Conservation (phyloP, 1,284 basidiomycete genomes). For the Ceratobasidium sp. region DNA sequence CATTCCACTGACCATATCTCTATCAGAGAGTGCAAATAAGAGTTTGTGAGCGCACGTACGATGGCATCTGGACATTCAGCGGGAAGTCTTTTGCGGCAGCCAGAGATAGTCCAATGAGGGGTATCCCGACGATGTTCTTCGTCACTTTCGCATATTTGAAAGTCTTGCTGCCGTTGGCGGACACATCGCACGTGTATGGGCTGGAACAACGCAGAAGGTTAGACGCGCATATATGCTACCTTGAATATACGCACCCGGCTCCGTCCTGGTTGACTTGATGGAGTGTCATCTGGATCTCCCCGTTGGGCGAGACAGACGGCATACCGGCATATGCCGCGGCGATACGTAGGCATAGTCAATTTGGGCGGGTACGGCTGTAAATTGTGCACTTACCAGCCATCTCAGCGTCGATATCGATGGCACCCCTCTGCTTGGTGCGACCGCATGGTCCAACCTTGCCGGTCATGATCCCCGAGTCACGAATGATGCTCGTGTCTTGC, state of each 20-base stretch:
- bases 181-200: conserved; percentile 40
- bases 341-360: neutral
- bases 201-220: neutral
- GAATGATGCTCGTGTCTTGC: too few species aligned
- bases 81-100: conserved; percentile 53
- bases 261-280: conserved; percentile 43
- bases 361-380: too few species aligned
- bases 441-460: conserved; percentile 52
- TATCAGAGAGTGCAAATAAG: neutral
- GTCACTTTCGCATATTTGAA: conserved; percentile 51
- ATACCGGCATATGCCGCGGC: conserved; percentile 29
- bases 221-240: neutral
- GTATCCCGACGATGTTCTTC: too few species aligned
- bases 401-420: too few species aligned
- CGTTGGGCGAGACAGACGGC: too few species aligned
- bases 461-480: conserved; percentile 49
- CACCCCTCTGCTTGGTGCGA: conserved; percentile 51
- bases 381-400: too few species aligned
- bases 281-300: conserved; percentile 28
- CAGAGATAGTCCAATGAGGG: conserved; percentile 48
- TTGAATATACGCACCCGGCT: conserved; percentile 18
- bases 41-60: conserved; percentile 40
- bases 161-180: conserved; percentile 49
- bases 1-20: conserved; percentile 6
- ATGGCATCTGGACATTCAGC: conserved; percentile 51